Percentiles rank a stretch among this genome's conserved stretches.
These are phyloP conservation scores for Pugionium dolabratum DNA, from an alignment of 345 rosid genomes.

Conservation along the genomic window DNA sequence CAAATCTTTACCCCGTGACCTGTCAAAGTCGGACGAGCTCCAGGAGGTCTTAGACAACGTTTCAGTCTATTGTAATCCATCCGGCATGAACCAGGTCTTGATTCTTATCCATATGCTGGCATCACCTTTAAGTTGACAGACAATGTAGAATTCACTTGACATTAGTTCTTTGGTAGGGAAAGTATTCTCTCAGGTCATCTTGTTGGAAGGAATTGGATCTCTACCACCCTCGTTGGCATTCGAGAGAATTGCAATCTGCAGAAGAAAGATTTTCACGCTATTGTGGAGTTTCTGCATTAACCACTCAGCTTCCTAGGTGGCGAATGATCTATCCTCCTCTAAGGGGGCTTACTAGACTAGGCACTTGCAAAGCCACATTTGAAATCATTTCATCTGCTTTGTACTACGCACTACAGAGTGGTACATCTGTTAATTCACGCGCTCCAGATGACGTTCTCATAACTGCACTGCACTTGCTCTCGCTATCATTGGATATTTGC, in stretches of 20 bases:
- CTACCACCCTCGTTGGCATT: slow-evolving; percentile 89
- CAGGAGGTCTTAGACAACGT: slow-evolving; percentile 75
- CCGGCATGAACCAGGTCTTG: slow-evolving; percentile 87
- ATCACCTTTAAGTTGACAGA: slow-evolving; percentile 27
- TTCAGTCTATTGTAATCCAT: slow-evolving; percentile 77
- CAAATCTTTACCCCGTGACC: slow-evolving; percentile 80
- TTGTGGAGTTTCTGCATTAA: slow-evolving; percentile 72
- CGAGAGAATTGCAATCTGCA: slow-evolving; percentile 86
- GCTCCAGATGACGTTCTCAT: slow-evolving; percentile 77
- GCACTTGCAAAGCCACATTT: slow-evolving; percentile 70
- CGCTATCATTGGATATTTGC: slow-evolving; percentile 72
- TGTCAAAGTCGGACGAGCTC: slow-evolving; percentile 71
- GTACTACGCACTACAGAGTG: slow-evolving; percentile 71
- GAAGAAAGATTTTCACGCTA: slow-evolving; percentile 88
- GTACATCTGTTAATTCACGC: slow-evolving; percentile 61
- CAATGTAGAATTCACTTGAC: slow-evolving; percentile 29
- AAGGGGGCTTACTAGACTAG: slow-evolving; percentile 63
- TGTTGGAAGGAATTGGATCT: slow-evolving; percentile 95
- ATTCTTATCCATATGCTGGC: slow-evolving; percentile 33
- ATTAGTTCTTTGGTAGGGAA: slow-evolving; percentile 59
- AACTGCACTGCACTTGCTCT: slow-evolving; percentile 75
- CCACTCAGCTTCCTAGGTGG: slow-evolving; percentile 87
- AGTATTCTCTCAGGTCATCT: slow-evolving; percentile 68
- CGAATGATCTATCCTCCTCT: slow-evolving; percentile 75
- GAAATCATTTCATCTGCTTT: slow-evolving; percentile 68